Conservation (phyloP, 208 protist genomes). For the Polymyxa betae region DNA sequence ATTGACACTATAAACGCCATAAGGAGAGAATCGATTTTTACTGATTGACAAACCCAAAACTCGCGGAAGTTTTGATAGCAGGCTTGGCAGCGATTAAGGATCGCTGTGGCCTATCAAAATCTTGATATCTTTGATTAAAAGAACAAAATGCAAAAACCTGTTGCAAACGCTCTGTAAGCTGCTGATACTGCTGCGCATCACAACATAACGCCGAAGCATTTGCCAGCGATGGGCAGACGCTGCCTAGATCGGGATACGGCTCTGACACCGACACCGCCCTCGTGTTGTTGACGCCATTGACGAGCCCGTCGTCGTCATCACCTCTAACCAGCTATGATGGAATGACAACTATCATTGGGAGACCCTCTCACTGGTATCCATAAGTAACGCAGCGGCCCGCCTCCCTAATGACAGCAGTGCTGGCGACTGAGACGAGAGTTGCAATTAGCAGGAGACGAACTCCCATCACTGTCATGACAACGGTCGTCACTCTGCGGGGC, state of each 20-base stretch:
- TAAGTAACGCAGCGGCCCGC: constrained; percentile 4
- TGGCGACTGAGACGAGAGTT: background rate
- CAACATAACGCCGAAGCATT: background rate
- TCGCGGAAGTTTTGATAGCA: constrained; percentile 45
- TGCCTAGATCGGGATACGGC: background rate
- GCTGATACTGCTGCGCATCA: background rate
- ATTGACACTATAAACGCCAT: background rate
- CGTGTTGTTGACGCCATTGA: constrained; percentile 8
- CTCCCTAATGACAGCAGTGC: background rate
- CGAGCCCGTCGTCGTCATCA: background rate
- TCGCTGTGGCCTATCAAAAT: background rate
- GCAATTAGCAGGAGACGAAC: background rate
- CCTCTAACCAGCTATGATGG: background rate
- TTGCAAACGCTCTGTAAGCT: background rate
- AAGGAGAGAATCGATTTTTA: background rate
- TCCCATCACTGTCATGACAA: too few species aligned
- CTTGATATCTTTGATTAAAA: background rate
- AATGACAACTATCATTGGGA: background rate
- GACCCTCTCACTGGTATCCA: background rate
- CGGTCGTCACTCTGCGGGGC: too few species aligned
- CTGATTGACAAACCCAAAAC: background rate
- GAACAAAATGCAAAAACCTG: background rate
- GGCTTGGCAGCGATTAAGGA: constrained; percentile 26
- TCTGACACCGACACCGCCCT: background rate
- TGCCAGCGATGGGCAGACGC: constrained; percentile 33